Percentiles rank a stretch among this genome's conserved stretches.
These are phyloP conservation scores for Suillus lakei DNA, from an alignment of 768 basidiomycete genomes.

Conservation along the genomic window DNA sequence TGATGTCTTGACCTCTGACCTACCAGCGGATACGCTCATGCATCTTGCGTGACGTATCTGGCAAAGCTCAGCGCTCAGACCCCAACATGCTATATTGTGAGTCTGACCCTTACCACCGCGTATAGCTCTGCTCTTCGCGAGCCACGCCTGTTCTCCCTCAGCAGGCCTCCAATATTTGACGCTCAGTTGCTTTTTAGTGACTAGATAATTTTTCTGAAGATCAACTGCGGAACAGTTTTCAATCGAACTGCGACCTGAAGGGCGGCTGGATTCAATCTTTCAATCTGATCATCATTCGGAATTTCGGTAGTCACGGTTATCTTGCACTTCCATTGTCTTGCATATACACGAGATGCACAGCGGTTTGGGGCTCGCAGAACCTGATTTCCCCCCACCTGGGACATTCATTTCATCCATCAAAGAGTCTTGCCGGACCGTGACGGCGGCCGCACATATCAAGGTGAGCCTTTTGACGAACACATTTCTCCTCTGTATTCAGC, in stretches of 20 bases:
- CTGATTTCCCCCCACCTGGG: constrained; percentile 49
- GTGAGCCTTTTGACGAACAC: constrained; percentile 43
- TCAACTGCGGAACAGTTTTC: not conserved
- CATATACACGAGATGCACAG: not conserved
- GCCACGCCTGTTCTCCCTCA: not conserved
- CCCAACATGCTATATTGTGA: too few relatives aligned
- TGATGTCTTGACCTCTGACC: too few relatives aligned
- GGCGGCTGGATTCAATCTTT: not conserved
- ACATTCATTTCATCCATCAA: constrained; percentile 56
- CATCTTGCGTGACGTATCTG: too few relatives aligned
- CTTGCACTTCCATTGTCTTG: not conserved
- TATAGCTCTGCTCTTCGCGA: too few relatives aligned
- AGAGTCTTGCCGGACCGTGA: constrained; percentile 53
- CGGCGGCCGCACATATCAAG: constrained; percentile 51
- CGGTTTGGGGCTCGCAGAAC: not conserved
- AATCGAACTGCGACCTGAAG: not conserved
- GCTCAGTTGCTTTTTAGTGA: not conserved
- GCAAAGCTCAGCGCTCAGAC: too few relatives aligned
- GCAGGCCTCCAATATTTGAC: not conserved
- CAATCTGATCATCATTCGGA: not conserved
- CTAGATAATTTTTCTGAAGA: not conserved
- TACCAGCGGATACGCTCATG: too few relatives aligned
- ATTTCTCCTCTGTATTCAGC: not conserved
- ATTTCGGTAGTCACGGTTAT: not conserved
- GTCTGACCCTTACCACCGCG: too few relatives aligned